phyloP scores from a whole-genome alignment of 2,329 filamentous ascomycete species.

The Cadophora sp. region DNA sequence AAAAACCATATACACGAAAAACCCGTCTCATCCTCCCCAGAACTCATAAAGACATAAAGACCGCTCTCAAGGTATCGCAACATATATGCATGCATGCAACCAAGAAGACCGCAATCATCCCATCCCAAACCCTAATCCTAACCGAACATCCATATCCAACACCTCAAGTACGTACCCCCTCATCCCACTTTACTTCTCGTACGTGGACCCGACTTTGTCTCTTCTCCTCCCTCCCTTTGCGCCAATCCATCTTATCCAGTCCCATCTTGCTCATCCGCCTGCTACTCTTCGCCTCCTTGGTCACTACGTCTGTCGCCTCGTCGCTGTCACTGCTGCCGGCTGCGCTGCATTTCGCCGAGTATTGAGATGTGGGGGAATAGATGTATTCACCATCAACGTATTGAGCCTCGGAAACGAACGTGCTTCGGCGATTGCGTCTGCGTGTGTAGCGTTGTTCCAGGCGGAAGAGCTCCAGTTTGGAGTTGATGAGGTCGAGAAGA shows the following conservation, averaged over 20 bases:
- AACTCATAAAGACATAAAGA: conserved; percentile 29
- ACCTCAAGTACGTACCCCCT: neutral
- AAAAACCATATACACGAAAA: conserved; percentile 21
- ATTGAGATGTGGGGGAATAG: conserved; percentile 62
- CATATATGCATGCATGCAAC: conserved; percentile 12
- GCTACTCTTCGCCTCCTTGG: conserved; percentile 28
- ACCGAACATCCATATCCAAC: neutral
- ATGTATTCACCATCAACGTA: conserved; percentile 98
- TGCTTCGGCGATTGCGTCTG: conserved; percentile 83
- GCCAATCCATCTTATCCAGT: conserved; percentile 39
- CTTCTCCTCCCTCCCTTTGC: conserved; percentile 32
- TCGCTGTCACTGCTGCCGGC: conserved; percentile 37
- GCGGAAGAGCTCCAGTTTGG: conserved; percentile 87
- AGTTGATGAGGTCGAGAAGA: conserved; percentile 65
- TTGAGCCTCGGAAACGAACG: conserved; percentile 85
- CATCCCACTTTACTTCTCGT: conserved; percentile 36
- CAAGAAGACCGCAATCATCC: neutral
- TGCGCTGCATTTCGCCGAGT: conserved; percentile 47
- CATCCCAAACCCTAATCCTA: neutral
- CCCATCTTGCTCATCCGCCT: conserved; percentile 37
- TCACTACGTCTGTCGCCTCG: conserved; percentile 21
- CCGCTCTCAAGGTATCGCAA: conserved; percentile 21
- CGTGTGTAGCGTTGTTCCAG: conserved; percentile 95
- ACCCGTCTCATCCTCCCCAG: conserved; percentile 19
- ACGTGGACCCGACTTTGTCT: conserved; percentile 32